A percentile compares a stretch with the other conserved stretches of the same genome.
Evolutionary conservation across 2,329 filamentous ascomycete species (phyloP).

Genomic region (Coniochaeta pulveracea): DNA sequence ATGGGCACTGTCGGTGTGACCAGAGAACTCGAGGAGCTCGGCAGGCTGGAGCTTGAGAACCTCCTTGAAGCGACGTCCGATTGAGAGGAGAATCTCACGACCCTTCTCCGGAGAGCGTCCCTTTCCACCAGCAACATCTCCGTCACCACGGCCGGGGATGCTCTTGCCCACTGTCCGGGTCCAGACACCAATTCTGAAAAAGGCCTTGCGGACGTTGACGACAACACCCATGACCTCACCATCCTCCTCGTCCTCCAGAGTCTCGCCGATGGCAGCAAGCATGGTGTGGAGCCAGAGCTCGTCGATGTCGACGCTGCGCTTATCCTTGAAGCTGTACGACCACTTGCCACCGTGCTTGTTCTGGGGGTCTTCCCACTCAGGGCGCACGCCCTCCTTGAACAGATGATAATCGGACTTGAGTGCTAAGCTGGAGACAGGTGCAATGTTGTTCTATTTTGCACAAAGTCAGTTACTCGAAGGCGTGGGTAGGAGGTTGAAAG

Average conservation of each 20-base stretch:
- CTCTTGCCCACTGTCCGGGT: conserved; percentile 86
- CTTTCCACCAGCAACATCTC: conserved; percentile 64
- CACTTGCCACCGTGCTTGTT: conserved; percentile 99
- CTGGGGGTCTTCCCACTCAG: conserved; percentile 96
- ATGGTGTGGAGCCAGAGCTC: conserved; percentile 95
- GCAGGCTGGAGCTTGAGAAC: conserved; percentile 66
- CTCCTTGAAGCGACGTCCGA: conserved; percentile 88
- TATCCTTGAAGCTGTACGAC: conserved; percentile 97
- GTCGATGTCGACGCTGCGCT: conserved; percentile 83
- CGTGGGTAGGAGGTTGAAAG: no score
- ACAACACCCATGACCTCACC: conserved; percentile 99
- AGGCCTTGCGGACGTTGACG: conserved; percentile 95
- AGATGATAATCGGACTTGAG: conserved; percentile 99
- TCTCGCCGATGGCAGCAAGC: conserved; percentile 94
- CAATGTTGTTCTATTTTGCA: conserved; percentile 99
- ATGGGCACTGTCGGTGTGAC: conserved; percentile 89
- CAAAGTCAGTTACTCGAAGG: no score
- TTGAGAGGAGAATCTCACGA: conserved; percentile 70
- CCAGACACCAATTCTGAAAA: conserved; percentile 97
- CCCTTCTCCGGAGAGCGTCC: conserved; percentile 71
- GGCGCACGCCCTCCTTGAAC: conserved; percentile 94
- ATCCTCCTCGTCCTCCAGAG: conserved; percentile 86
- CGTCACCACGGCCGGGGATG: conserved; percentile 64
- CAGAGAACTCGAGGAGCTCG: conserved; percentile 87
- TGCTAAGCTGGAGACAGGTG: conserved; percentile 85